phyloP scores from a whole-genome alignment of 768 basidiomycete species.

The Imleria badia region DNA sequence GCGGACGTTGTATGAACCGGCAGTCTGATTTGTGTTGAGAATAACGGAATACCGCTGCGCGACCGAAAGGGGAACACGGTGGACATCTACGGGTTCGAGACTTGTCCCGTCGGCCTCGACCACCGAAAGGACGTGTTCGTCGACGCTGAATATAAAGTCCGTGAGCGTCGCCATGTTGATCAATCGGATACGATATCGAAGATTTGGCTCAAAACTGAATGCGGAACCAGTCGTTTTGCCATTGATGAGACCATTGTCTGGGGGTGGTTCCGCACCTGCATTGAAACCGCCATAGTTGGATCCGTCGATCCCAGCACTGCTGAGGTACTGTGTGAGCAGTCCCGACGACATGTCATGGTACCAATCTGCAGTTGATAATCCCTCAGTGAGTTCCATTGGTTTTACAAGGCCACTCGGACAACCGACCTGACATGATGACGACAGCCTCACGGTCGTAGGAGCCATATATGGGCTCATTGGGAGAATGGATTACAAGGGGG shows the following conservation, averaged over 20 bases:
- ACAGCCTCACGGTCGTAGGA: constrained; percentile 42
- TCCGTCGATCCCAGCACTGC: constrained; percentile 24
- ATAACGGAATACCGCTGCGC: constrained; percentile 55
- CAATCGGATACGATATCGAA: constrained; percentile 46
- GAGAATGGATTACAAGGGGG: constrained; percentile 46
- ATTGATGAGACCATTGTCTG: constrained; percentile 39
- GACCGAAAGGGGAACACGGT: constrained; percentile 41
- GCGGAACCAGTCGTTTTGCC: constrained; percentile 26
- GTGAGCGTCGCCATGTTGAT: constrained; percentile 50
- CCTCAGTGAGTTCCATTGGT: neutral
- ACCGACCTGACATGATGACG: constrained; percentile 36
- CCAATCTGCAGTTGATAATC: constrained; percentile 27
- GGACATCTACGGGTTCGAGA: constrained; percentile 38
- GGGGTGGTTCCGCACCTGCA: constrained; percentile 36
- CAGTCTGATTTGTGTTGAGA: constrained; percentile 40
- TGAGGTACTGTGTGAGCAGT: constrained; percentile 32
- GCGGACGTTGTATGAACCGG: constrained; percentile 37
- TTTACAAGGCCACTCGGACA: neutral
- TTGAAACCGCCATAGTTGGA: constrained; percentile 32
- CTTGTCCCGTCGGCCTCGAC: constrained; percentile 50
- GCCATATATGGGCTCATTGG: constrained; percentile 30
- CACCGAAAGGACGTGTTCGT: constrained; percentile 45
- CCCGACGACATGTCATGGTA: constrained; percentile 33
- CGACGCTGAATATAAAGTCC: constrained; percentile 44
- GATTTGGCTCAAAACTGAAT: constrained; percentile 35